Base-by-base conservation (phyloP, 2,329 filamentous ascomycete species). In the Ploettnerulaceae sp. region DNA sequence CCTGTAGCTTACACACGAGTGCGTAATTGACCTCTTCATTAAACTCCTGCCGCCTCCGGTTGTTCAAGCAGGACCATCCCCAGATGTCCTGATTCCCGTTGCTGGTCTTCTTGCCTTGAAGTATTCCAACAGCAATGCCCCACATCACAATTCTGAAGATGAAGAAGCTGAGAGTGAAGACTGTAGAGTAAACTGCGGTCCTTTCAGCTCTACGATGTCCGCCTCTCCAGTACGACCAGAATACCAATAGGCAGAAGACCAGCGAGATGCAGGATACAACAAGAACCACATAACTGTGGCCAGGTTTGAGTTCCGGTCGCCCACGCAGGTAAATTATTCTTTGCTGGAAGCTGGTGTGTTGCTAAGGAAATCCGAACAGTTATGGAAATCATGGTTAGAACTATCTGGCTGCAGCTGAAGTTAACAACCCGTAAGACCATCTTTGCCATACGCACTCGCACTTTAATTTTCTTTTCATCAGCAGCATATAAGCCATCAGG, bases 41-140 rank as follows among this genome's bases (percentile, higher is more conserved):
- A 66, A 91, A 97, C 44, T 95, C 71, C 39, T 88, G 69, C 45
- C 82, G 72, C 51, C 90, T 82, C 55, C 83, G 80, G 67, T 96
- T 97, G 61, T 95, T 77, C 47, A 90, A 84, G 67, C 93, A 98
- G 11, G 89, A 81, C 93, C 93, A 98, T 49, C 91, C 90, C 93
- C 93, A 98, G 68, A 98, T 79, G 67, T 98, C 93, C 67, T 95
- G 81, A 62, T 86, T 86, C 55, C 79, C 71, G 62, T 79, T 79
- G 63, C 76, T 86, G 61, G 80, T 77, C 65, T 83, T 86, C 47
- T 81, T 81, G 60, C 85, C 78, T 65, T 97, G 89, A 61, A 96
- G 79, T 47, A 95, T 70, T 49, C 82, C 87, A 29, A 90, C 90
- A 24, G 87, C 89, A 26, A 93, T 72, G 46, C 83, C 82, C 93